Conservation (phyloP, 2,329 filamentous ascomycete species). For the Colletotrichum sp. region DNA sequence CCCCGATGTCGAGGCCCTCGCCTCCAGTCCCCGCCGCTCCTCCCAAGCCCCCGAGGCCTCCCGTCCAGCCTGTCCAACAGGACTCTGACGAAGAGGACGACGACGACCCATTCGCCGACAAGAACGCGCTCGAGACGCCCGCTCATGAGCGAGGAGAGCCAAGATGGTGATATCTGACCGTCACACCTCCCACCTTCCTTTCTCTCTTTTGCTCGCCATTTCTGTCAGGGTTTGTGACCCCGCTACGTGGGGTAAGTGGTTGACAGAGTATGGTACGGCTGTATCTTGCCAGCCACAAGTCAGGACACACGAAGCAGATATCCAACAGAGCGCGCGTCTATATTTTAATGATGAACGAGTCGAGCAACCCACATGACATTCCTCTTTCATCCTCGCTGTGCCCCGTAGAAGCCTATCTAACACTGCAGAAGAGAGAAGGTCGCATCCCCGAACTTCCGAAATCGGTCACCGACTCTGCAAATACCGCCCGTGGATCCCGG, state of each 20-base stretch:
- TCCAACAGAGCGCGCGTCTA: background rate
- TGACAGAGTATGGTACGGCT: background rate
- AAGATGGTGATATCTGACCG: conserved; percentile 20
- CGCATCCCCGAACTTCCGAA: background rate
- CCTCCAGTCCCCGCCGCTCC: conserved; percentile 44
- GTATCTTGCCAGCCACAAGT: background rate
- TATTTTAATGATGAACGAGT: background rate
- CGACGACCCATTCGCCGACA: conserved; percentile 87
- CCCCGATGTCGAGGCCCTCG: conserved; percentile 53
- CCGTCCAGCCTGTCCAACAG: conserved; percentile 34
- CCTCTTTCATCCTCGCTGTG: background rate
- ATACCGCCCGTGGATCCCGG: background rate
- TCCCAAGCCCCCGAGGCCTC: conserved; percentile 39
- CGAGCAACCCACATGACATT: background rate
- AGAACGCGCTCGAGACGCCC: conserved; percentile 64
- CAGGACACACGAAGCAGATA: background rate
- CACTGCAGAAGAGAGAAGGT: background rate
- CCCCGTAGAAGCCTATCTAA: background rate
- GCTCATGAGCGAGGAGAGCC: conserved; percentile 16
- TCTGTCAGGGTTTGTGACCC: background rate
- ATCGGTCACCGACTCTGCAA: conserved; percentile 6
- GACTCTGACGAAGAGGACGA: conserved; percentile 67
- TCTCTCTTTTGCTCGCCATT: background rate
- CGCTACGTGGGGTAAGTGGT: background rate
- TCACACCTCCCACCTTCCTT: background rate